A percentile compares a stretch with the other conserved stretches of the same genome.
phyloP scores from a whole-genome alignment of 1,284 basidiomycete species.

The Boletus holoroseus region DNA sequence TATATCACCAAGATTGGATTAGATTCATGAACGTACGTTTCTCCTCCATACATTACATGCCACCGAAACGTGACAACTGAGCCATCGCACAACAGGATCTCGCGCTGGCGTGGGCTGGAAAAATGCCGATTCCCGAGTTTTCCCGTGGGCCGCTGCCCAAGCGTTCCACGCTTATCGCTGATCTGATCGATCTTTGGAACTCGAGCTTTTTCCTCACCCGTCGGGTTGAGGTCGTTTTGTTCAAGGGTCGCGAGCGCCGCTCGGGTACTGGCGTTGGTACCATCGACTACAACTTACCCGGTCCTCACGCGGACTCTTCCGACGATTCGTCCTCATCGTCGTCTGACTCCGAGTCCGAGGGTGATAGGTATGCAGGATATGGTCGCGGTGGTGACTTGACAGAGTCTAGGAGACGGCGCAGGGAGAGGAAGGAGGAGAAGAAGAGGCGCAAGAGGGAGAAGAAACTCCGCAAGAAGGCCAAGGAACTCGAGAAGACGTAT shows the following conservation, averaged over 20 bases:
- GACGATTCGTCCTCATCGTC: slow-evolving; percentile 37
- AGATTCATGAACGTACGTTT: slow-evolving; percentile 61
- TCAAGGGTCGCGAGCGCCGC: slow-evolving; percentile 68
- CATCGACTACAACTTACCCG: slow-evolving; percentile 49
- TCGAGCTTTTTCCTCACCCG: slow-evolving; percentile 63
- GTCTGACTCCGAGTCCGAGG: slow-evolving; percentile 41
- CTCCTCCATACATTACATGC: background rate
- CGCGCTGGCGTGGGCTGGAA: slow-evolving; percentile 64
- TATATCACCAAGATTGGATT: slow-evolving; percentile 70
- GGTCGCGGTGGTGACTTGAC: slow-evolving; percentile 38
- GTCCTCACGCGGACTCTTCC: slow-evolving; percentile 40
- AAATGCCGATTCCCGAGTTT: slow-evolving; percentile 55
- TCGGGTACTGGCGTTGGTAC: slow-evolving; percentile 54
- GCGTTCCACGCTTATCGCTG: slow-evolving; percentile 54
- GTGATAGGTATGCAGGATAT: slow-evolving; percentile 37
- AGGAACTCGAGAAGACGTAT: slow-evolving; percentile 56
- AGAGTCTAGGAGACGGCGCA: slow-evolving; percentile 46
- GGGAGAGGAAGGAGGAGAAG: slow-evolving; percentile 52
- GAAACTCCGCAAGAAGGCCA: slow-evolving; percentile 53
- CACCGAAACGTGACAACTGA: slow-evolving; percentile 3
- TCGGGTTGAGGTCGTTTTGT: slow-evolving; percentile 67
- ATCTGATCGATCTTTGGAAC: slow-evolving; percentile 75
- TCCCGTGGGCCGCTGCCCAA: slow-evolving; percentile 46
- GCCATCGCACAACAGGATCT: slow-evolving; percentile 48
- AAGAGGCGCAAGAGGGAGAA: slow-evolving; percentile 58